phyloP scores from a whole-genome alignment of 495 filamentous ascomycete species.

The Lophiostoma macrostomum region DNA sequence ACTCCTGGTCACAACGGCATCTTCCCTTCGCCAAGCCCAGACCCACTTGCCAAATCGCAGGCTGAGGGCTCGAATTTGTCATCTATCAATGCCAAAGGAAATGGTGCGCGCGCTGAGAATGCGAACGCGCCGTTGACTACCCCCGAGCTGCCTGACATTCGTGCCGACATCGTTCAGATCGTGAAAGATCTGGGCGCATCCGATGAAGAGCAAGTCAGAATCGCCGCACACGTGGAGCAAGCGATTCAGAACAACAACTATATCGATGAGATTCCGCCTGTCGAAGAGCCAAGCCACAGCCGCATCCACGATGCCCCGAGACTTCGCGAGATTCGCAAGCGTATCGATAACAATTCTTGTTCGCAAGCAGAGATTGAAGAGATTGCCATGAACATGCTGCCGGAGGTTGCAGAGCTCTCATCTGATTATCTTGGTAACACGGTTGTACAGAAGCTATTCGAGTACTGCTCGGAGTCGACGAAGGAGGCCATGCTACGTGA shows the following conservation, averaged over 20 bases:
- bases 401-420: constrained; percentile 90
- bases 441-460: constrained; percentile 98
- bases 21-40: constrained; percentile 92
- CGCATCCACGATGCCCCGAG: constrained; percentile 92
- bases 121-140: constrained; percentile 47
- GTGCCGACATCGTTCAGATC: constrained; percentile 78
- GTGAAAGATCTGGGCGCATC: constrained; percentile 84
- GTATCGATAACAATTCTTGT: constrained; percentile 90
- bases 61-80: constrained; percentile 41
- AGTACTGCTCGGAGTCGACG: constrained; percentile 84
- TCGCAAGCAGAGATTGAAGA: constrained; percentile 84
- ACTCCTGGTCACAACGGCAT: constrained; percentile 80
- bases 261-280: constrained; percentile 79
- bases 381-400: constrained; percentile 87
- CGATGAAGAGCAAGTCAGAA: constrained; percentile 72
- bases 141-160: constrained; percentile 70
- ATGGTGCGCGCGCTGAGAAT: constrained; percentile 22
- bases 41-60: constrained; percentile 63
- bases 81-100: constrained; percentile 19
- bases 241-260: constrained; percentile 73
- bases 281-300: constrained; percentile 85
- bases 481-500: constrained; percentile 88
- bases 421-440: constrained; percentile 98
- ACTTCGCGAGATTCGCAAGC: constrained; percentile 92
- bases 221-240: constrained; percentile 66